Base-by-base conservation (phyloP, 768 basidiomycete species). In the Termitomyces sp. region DNA sequence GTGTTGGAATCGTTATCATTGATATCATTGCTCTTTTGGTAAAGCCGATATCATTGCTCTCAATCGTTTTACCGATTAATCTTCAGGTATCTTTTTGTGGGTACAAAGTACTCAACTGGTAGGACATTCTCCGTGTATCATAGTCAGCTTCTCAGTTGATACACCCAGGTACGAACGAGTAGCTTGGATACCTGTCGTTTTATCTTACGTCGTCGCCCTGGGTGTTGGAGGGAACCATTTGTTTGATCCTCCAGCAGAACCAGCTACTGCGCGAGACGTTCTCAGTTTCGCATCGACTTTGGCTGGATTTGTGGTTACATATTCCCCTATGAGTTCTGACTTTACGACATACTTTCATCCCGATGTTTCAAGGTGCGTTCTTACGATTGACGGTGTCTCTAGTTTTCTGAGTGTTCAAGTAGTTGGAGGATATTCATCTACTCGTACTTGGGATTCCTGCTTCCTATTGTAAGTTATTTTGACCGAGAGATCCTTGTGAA, bases 1-100 rank as follows among this genome's bases (percentile, higher is more conserved):
- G 87, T 52, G 84, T 94, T 28, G 92, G 92, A 2, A 94, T 94
- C 55, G 86, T 92, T 33, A 83, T 94, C 52, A 85, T 93, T 43
- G 79, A 82, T 0, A 59, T 87, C 32, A 73, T 90, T 33, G 86
- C 90, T 2, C 79, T 94, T 32, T 59, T 87, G 24, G 78, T 87
- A 49, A 78, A 80, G 30, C 78, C 63, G 28, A 46, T 49, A 74
- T 72, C 62, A 75, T 76, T 9, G 3, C 1, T 9, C 5, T 18
- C 5, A 22, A 32, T 36, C 35, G 8, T 45, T 3, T 38, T 13
- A 20, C 35, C 60, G 38, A 60, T 20, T 47, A 24, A 28, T 13
- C 30, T 44, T 28, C 45, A 73, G 78, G 72, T 77, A 66, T 90
- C 71, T 59, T 92, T 76, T 74, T 79, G 74, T 76, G 88, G 86